Percentiles rank a stretch among this genome's conserved stretches.
Conservation (phyloP, 805 yeast species). For the Yamadazyma scolyti region DNA sequence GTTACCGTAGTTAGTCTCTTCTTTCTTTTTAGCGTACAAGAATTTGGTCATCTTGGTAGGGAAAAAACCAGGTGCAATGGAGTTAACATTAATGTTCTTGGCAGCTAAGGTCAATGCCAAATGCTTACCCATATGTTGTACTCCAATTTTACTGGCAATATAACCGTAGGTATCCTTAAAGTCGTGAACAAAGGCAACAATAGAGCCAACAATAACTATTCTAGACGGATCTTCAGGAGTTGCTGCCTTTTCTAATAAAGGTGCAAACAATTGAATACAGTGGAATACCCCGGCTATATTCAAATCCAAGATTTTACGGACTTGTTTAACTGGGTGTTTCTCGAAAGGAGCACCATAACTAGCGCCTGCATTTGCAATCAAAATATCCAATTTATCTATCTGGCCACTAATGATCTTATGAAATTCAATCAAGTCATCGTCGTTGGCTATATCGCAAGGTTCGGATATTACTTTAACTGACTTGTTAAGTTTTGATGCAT, state of each 20-base stretch:
- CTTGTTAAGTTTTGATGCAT: slow-evolving; percentile 19
- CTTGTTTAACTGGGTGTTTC: slow-evolving; percentile 51
- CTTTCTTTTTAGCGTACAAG: slow-evolving; percentile 42
- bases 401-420: slow-evolving; percentile 26
- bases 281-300: slow-evolving; percentile 61
- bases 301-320: slow-evolving; percentile 54
- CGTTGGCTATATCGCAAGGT: slow-evolving; percentile 49
- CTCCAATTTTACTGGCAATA: slow-evolving; percentile 63
- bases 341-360: slow-evolving; percentile 62
- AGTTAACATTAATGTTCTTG: slow-evolving; percentile 56
- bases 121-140: slow-evolving; percentile 54
- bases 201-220: slow-evolving; percentile 56
- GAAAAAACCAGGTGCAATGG: slow-evolving; percentile 67
- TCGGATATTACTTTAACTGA: slow-evolving; percentile 32
- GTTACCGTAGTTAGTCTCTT: slow-evolving; percentile 38
- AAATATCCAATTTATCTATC: slow-evolving; percentile 48
- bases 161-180: slow-evolving; percentile 63
- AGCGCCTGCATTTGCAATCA: slow-evolving; percentile 73
- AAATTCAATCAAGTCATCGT: slow-evolving; percentile 43
- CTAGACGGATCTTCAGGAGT: slow-evolving; percentile 50
- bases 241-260: slow-evolving; percentile 48
- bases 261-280: slow-evolving; percentile 52
- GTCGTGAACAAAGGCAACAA: slow-evolving; percentile 45
- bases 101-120: slow-evolving; percentile 61
- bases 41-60: slow-evolving; percentile 67